Base-by-base conservation (phyloP, 768 basidiomycete species). In the Amyloporia xantha region DNA sequence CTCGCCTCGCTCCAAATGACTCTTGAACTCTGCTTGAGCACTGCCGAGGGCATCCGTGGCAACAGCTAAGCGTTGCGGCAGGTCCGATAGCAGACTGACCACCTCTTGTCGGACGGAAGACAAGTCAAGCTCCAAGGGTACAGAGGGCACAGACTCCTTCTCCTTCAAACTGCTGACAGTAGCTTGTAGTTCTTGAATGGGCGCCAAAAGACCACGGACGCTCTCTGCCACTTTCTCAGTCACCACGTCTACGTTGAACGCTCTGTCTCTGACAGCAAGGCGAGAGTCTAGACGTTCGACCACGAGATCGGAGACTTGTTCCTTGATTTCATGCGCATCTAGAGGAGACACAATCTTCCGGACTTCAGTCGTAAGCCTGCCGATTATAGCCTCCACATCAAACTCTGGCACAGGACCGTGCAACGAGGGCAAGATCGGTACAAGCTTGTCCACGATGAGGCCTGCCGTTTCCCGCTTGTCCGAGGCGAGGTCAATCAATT, bases 401-500 rank as follows among this genome's bases (percentile, higher is more conserved):
- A 74, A 36, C 19, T 63, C 54, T 23, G 72, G 59, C 5, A 64
- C 42, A 9, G 61, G 51, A 10, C 59, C 59, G 40, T 48, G 71
- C 52, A 51, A 67, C 53, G 41, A 68, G 43, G 81, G 81, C 15
- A 91, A 58, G 47, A 87, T 61, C 9, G 90, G 90, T 4, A 81
- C 49, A 33, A 92, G 76, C 19, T 77, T 71, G 44, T 91, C 78
- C 24, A 90, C 78, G 50, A 92, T 92, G 36, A 92, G 76, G 5
- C 77, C 74, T 3, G 90, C 90, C 3, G 90, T 92, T 66, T 92
- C 90, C 28, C 86, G 77, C 63, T 92, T 92, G 62, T 92, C 90
- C 0, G 86, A 89, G 23, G 90, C 84, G 42, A 92, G 76, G 61
- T 92, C 90, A 53, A 92, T 92, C 51, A 92, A 80, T 56, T 92